Evolutionary conservation across 345 rosid genomes (phyloP), one percentile per base, ranked within the genome.

Genomic region (Mallotus nudiflorus): DNA sequence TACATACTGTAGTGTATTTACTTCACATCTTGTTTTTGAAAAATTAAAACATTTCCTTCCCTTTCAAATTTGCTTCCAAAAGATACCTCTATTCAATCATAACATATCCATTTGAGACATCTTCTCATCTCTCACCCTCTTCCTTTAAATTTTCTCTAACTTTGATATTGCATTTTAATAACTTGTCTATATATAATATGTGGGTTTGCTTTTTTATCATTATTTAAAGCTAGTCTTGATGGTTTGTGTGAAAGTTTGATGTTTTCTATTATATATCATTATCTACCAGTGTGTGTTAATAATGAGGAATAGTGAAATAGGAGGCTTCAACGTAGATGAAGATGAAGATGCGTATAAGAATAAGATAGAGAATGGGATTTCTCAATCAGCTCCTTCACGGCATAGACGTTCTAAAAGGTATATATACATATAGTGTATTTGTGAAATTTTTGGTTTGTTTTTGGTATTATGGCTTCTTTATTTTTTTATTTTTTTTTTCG

Each of bases 401-500:
- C 97, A 93, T 68, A 84, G 89, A 70, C 87, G 97, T 48, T 93
- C 94, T n/a, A 89, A 86, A 81, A 89, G 98, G 98, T 89, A 59
- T 3, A 33, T 33, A 33, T n/a, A n/a, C n/a, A n/a, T 33, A 33
- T 33, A 2, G 37, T 33, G 6, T 33, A 6, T 33, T 33, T 33
- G 37, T 33, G 37, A 33, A n/a, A n/a, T n/a, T n/a, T n/a, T n/a
- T n/a, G n/a, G n/a, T n/a, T n/a, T n/a, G n/a, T n/a, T n/a, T n/a
- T n/a, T n/a, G n/a, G n/a, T n/a, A n/a, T n/a, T n/a, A n/a, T n/a
- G n/a, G n/a, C n/a, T n/a, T n/a, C 37, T 33, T 33, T 2, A 33
- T 33, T 2, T 6, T 33, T 6, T 33, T 3, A 2, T 33, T 33
- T 33, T 33, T 6, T 33, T 33, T 33, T 33, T 33, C 3, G 6